Percentiles rank a stretch among this genome's conserved stretches.
phyloP scores from a whole-genome alignment of 495 filamentous ascomycete genomes.

The Hypoxylon perforatum region DNA sequence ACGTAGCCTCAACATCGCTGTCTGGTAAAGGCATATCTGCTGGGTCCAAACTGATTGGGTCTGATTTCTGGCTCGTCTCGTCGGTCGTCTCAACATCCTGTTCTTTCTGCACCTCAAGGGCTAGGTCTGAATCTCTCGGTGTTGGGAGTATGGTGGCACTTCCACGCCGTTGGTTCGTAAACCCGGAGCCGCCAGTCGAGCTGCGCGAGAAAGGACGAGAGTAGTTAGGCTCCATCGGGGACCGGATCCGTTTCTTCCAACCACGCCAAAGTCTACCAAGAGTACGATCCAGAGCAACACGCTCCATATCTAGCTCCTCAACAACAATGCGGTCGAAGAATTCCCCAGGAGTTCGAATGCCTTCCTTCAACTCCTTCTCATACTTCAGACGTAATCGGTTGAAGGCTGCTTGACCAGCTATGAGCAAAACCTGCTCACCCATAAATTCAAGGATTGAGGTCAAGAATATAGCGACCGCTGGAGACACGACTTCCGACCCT shows the following conservation, averaged over 20 bases:
- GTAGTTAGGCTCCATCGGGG: constrained; percentile 53
- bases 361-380: constrained; percentile 63
- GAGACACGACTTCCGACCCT: constrained; percentile 76
- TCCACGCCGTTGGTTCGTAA: constrained; percentile 49
- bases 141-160: constrained; percentile 43
- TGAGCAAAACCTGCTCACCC: constrained; percentile 86
- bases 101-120: constrained; percentile 20
- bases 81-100: constrained; percentile 8
- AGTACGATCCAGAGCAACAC: constrained; percentile 86
- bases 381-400: constrained; percentile 69
- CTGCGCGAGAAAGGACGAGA: constrained; percentile 54
- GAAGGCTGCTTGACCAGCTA: constrained; percentile 90
- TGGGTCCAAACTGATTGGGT: constrained; percentile 66
- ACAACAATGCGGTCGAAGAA: constrained; percentile 75
- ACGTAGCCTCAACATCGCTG: constrained; percentile 70
- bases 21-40: constrained; percentile 68
- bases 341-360: constrained; percentile 50
- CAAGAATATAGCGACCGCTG: constrained; percentile 93
- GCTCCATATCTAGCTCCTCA: constrained; percentile 92
- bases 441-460: constrained; percentile 95
- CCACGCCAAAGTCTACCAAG: constrained; percentile 92
- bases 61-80: constrained; percentile 33
- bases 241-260: constrained; percentile 87
- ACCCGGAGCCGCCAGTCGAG: constrained; percentile 41
- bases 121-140: constrained; percentile 24